Base-by-base conservation (phyloP, 1,139 yeast species). In the Hyphopichia pseudoburtonii region DNA sequence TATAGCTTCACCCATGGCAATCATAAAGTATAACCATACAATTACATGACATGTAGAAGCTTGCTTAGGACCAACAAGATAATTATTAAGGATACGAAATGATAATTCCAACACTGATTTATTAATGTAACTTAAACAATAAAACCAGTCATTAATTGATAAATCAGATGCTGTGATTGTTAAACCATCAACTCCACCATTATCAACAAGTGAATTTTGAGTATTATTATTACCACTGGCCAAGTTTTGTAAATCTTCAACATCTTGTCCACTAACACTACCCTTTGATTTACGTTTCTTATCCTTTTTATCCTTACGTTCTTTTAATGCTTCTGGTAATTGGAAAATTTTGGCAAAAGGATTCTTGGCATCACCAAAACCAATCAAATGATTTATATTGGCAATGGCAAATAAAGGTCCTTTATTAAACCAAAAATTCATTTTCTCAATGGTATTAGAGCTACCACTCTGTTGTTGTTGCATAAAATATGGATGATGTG, bases 341-440 rank as follows among this genome's bases (percentile, higher is more conserved):
- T 76, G 80, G 57, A 85, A 85, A 15, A 85, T 55, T 49, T 80
- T 77, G 3, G 90, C 87, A 60, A 85, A 83, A 15, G 92, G 89
- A 51, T 82, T 84, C 34, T 72, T 70, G 3, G 86, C 72, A 52
- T 82, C 85, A 23, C 94, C 94, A 59, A 84, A 81, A 1, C 94
- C 94, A 35, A 82, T 76, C 34, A 84, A 56, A 59, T 84, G 90
- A 50, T 81, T 74, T 38, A 85, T 79, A 51, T 85, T 86, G 19
- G 88, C 81, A 39, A 84, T 69, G 1, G 92, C 90, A 65, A 85
- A 84, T 29, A 80, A 70, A 1, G 89, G 78, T 2, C 87, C 82
- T 52, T 84, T 83, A 50, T 82, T 82, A 50, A 80, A 81, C 85
- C 88, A 85, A 50, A 83, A 84, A 42, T 80, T 80, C 50, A 81